Base-by-base conservation (phyloP, 164 flowering plant species). In the Magnolia officinalis region DNA sequence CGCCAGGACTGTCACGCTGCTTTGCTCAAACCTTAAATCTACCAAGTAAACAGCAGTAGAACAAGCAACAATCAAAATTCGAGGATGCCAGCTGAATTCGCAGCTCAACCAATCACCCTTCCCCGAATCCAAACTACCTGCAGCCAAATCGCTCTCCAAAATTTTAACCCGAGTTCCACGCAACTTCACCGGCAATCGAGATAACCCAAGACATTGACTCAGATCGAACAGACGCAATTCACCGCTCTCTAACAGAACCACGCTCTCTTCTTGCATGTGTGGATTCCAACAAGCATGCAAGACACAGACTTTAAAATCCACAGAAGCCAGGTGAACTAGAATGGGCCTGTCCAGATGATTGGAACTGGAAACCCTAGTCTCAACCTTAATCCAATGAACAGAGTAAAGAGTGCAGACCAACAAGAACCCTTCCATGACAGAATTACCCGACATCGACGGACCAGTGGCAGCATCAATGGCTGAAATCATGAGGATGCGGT, bases 61-160 rank as follows among this genome's bases (percentile, higher is more conserved):
- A 63, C 86, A 80, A 58, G 89, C 88, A 83, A 87, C 88, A n/a
- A 92, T 77, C 73, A 91, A 65, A 50, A 90, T 84, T 26, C 87
- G 83, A 0, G 93, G 93, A 86, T 93, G 90, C 93, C 91, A 93
- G 83, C 89, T 80, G 63, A 93, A 95, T 49, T 89, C 91, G 81
- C 89, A 89, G n/a, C 90, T 82, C 67, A 92, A 75, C 95, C 97
- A 93, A 70, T 67, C 79, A 2, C 20, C 65, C 63, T 75, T 50
- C 37, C 14, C 63, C 79, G 77, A 78, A 66, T 45, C 63, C 10
- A 50, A 13, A n/a, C 19, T 19, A 29, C 65, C 58, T n/a, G 51
- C 23, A 83, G 77, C 88, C 88, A 87, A 0, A 24, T 67, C 51
- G 24, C 20, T 10, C 21, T 13, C 6, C 2, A 64, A 58, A 63